A percentile compares a stretch with the other conserved stretches of the same genome.
phyloP scores from a whole-genome alignment of 164 flowering plant genomes.

The Stephania cephalantha region DNA sequence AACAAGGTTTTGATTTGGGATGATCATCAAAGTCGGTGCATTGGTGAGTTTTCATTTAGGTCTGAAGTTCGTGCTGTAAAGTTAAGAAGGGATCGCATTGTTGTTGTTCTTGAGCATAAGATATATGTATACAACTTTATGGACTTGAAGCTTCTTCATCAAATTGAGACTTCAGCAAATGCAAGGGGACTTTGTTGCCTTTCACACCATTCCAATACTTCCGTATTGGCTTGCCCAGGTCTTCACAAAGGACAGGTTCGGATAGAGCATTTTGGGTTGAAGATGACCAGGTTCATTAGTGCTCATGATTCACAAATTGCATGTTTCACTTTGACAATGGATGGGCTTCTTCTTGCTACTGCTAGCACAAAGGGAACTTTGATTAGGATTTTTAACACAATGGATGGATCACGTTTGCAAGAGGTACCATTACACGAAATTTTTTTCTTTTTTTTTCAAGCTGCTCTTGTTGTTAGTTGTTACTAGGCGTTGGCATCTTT shows the following conservation, averaged over 20 bases:
- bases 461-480: background rate
- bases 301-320: constrained; percentile 48
- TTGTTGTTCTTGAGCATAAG: constrained; percentile 53
- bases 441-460: background rate
- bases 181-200: constrained; percentile 55
- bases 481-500: background rate
- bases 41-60: constrained; percentile 49
- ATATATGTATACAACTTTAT: constrained; percentile 45
- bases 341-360: constrained; percentile 64
- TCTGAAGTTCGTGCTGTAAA: constrained; percentile 54
- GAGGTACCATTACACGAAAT: constrained; percentile 34
- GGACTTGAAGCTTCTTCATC: constrained; percentile 48
- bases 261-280: constrained; percentile 50
- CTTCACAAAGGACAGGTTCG: constrained; percentile 44
- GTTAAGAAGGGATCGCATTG: constrained; percentile 44
- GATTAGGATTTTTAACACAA: constrained; percentile 51
- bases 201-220: constrained; percentile 45
- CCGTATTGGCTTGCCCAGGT: constrained; percentile 53
- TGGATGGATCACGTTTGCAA: constrained; percentile 58
- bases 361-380: constrained; percentile 54
- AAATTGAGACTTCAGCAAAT: constrained; percentile 46
- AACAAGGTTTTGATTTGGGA: constrained; percentile 59
- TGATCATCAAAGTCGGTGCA: constrained; percentile 55
- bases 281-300: constrained; percentile 38
- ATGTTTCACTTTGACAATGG: constrained; percentile 44